Evolutionary conservation across 345 rosid genomes (phyloP).

Genomic region (Iberis pinnata): DNA sequence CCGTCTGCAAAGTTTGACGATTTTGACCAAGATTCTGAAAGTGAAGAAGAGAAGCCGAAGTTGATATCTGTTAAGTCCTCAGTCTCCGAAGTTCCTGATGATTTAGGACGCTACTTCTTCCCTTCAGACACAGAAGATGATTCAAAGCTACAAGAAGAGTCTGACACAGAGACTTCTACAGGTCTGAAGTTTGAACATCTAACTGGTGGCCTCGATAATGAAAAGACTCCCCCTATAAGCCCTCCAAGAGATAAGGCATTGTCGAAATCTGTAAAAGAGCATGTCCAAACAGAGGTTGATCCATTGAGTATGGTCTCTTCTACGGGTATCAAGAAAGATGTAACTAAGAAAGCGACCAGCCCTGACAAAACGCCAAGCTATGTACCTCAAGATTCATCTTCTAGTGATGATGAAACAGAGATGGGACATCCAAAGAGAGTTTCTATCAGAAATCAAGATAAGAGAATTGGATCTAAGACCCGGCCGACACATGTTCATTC

Average conservation of each 20-base stretch:
- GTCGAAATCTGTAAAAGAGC: slow-evolving; percentile 33
- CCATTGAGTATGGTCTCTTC: slow-evolving; percentile 26
- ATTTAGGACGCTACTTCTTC: slow-evolving; percentile 30
- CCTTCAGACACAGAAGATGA: slow-evolving; percentile 30
- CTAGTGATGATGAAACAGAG: slow-evolving; percentile 36
- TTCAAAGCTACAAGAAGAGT: slow-evolving; percentile 27
- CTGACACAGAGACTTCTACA: slow-evolving; percentile 35
- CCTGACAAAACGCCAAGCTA: slow-evolving; percentile 27
- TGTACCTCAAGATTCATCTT: slow-evolving; percentile 24
- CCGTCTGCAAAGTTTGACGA: slow-evolving; percentile 52
- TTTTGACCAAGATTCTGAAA: slow-evolving; percentile 42
- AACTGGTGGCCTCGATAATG: slow-evolving; percentile 50
- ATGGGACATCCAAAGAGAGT: slow-evolving; percentile 26
- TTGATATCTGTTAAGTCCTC: slow-evolving; percentile 20
- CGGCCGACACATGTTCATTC: slow-evolving; percentile 34
- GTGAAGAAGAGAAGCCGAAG: slow-evolving; percentile 39
- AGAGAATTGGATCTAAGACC: slow-evolving; percentile 31
- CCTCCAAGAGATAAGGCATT: slow-evolving; percentile 22
- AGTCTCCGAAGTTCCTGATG: slow-evolving; percentile 26
- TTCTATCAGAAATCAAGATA: slow-evolving; percentile 26
- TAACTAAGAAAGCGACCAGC: slow-evolving; percentile 26
- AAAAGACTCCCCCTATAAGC: slow-evolving; percentile 39
- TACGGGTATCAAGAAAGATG: slow-evolving; percentile 31
- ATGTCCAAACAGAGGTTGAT: slow-evolving; percentile 25
- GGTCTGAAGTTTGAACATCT: slow-evolving; percentile 40